Evolutionary conservation across 345 rosid genomes (phyloP).

Genomic region (Citrus maxima): DNA sequence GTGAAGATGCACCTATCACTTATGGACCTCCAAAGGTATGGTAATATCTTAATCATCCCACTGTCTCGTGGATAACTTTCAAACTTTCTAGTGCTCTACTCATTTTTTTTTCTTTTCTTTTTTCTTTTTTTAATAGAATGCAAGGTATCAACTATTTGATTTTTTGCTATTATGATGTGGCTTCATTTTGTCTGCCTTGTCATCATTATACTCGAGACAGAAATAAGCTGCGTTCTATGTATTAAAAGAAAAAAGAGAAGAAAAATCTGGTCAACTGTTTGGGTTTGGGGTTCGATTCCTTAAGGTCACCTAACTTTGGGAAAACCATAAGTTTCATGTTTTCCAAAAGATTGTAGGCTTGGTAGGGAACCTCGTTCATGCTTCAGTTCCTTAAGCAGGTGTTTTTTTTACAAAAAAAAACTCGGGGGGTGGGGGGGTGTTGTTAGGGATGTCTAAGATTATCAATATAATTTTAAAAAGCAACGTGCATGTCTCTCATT

Average conservation of each 20-base stretch:
- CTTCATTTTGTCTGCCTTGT: background rate
- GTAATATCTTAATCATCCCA: constrained; percentile 13
- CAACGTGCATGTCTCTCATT: background rate
- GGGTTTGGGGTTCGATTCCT: background rate
- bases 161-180: background rate
- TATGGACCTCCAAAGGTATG: constrained; percentile 63
- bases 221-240: background rate
- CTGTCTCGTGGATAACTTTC: constrained; percentile 1
- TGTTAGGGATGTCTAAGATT: background rate
- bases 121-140: background rate
- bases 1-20: constrained; percentile 60
- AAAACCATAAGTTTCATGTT: background rate
- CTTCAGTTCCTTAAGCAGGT: background rate
- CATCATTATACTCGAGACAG: background rate
- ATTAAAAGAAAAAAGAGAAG: background rate
- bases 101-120: background rate
- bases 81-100: constrained; percentile 7
- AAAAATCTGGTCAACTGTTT: background rate
- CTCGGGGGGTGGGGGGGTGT: background rate
- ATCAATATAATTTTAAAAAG: background rate
- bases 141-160: background rate
- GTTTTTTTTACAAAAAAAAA: too few relatives aligned
- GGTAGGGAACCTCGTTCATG: background rate
- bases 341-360: background rate
- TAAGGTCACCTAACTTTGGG: background rate